Base-by-base conservation (phyloP, 2,329 filamentous ascomycete species). In the Scopulariopsis brevicaulis region DNA sequence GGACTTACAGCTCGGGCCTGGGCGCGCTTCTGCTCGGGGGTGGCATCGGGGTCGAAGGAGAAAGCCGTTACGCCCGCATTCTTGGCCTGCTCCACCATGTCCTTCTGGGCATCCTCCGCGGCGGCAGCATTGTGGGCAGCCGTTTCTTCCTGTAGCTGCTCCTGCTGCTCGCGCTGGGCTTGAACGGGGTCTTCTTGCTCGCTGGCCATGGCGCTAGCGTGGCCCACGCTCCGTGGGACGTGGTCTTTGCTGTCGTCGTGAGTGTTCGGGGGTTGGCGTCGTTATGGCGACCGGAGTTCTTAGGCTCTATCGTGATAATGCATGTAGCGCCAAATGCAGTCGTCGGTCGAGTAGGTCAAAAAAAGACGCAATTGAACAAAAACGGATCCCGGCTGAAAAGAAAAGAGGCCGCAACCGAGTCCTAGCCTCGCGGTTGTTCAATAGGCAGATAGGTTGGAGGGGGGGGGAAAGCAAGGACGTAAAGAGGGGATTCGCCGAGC, bases 41-140 rank as follows among this genome's bases (percentile, higher is more conserved):
- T 86, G 50, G 91, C 92, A 75, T 96, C 75, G 1, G 94, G 90
- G 68, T 99, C 82, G 74, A 97, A 99, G 61, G 85, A 82, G 69
- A 89, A 94, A 62, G 90, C 92, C 34, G 86, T 75, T 25, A 87
- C 83, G 50, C 94, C 94, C 14, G 87, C 89, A 65, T 87, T 86
- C 66, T 80, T 83, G 64, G 89, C 90, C 70, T 96, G 85, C 57
- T 89, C 77, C 28, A 96, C 79, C 54, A 96, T 80, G 65, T 82
- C 82, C 64, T 82, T 78, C 73, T 96, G 81, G 35, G 89, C 89
- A 62, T 86, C 84, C 48, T 87, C 81, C 53, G 89, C 77, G 58
- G 91, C 85, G 60, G 89, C 87, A 18, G 55, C 55, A 37, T 35
- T 51, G 20, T 20, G 15, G 12, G 22, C 37, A 48, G 18, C 15